Evolutionary conservation across 768 basidiomycete species (phyloP).

Genomic region (Gymnopilus dilepis): DNA sequence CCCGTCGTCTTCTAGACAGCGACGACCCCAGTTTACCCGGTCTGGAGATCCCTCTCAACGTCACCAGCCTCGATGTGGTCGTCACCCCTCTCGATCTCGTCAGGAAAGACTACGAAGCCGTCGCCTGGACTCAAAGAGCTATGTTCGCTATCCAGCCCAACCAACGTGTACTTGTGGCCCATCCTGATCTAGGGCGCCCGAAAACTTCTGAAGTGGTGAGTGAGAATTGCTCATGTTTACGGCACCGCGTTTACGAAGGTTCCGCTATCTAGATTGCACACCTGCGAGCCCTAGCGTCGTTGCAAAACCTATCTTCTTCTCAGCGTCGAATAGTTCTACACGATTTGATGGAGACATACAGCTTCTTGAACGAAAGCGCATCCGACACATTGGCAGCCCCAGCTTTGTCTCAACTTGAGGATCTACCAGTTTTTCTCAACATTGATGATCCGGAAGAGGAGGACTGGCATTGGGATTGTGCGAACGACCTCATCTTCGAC

Average conservation of each 20-base stretch:
- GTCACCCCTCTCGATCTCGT: conserved; percentile 46
- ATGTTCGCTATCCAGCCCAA: conserved; percentile 34
- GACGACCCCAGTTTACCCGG: conserved; percentile 12
- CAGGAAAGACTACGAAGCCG: conserved; percentile 39
- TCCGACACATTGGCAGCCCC: conserved; percentile 15
- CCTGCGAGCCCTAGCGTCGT: conserved; percentile 37
- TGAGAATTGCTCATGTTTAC: conserved; percentile 10
- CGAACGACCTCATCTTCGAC: conserved; percentile 44
- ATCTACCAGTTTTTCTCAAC: conserved; percentile 48
- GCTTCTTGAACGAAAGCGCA: conserved; percentile 41
- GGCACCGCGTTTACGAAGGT: not conserved
- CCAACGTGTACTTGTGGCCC: conserved; percentile 36
- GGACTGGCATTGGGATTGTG: conserved; percentile 45
- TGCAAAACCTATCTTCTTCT: conserved; percentile 25
- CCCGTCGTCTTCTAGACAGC: conserved; percentile 23
- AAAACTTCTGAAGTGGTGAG: conserved; percentile 48
- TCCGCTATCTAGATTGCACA: conserved; percentile 52
- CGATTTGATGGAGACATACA: conserved; percentile 49
- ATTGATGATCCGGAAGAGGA: conserved; percentile 43
- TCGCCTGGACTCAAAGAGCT: conserved; percentile 58
- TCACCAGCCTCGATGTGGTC: conserved; percentile 34
- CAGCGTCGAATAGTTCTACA: conserved; percentile 34
- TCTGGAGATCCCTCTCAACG: conserved; percentile 28
- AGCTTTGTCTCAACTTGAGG: conserved; percentile 24
- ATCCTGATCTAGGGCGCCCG: conserved; percentile 46